A percentile compares a stretch with the other conserved stretches of the same genome.
Conservation (phyloP, 495 filamentous ascomycete species). For the Penicillium maclennaniae region DNA sequence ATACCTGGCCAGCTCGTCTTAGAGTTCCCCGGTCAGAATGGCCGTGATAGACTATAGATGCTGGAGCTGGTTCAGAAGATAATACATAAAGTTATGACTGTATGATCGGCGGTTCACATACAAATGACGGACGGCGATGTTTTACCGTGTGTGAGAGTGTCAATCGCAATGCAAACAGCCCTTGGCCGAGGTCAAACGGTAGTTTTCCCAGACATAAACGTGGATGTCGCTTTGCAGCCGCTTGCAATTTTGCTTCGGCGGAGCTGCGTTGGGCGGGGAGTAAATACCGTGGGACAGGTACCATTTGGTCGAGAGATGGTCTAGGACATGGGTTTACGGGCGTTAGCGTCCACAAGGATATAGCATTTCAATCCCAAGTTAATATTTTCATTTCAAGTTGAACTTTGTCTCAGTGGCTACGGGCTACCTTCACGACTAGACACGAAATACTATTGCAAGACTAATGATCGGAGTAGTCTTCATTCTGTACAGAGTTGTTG, state of each 20-base stretch:
- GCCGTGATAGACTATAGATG: conserved; percentile 1
- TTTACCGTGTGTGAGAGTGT: background rate
- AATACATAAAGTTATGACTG: conserved; percentile 1
- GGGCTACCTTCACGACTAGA: background rate
- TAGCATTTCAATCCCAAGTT: too few species aligned
- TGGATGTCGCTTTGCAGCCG: too few species aligned
- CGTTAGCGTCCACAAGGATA: background rate
- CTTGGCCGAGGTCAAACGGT: background rate
- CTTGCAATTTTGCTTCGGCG: background rate
- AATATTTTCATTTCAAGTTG: background rate
- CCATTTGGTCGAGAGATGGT: background rate
- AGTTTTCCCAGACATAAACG: background rate
- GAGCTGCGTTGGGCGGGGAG: background rate
- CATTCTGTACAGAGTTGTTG: conserved; percentile 30
- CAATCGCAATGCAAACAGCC: background rate
- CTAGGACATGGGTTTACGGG: too few species aligned
- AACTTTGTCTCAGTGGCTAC: background rate
- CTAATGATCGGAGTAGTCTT: conserved; percentile 20
- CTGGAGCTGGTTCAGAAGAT: background rate
- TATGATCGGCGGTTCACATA: background rate
- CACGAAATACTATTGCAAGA: background rate
- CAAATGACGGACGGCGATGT: background rate
- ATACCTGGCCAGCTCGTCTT: background rate
- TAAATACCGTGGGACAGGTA: background rate
- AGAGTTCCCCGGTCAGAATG: background rate